Evolutionary conservation across 768 basidiomycete species (phyloP).

Genomic region (Boletus eberwhitei): DNA sequence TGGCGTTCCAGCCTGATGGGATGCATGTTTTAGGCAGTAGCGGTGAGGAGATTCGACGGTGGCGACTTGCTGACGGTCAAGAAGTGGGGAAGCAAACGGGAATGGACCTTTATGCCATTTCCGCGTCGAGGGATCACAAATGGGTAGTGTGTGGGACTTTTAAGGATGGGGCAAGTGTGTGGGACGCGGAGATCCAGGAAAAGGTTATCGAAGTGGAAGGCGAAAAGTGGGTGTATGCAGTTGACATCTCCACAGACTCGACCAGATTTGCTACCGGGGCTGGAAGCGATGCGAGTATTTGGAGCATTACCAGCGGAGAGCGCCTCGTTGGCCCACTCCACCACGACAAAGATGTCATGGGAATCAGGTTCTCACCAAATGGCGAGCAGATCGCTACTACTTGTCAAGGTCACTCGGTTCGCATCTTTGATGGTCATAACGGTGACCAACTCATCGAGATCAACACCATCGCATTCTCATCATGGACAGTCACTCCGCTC

Average conservation of each 20-base stretch:
- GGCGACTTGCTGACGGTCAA: background rate
- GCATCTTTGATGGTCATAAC: background rate
- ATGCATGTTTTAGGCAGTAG: too few relatives aligned
- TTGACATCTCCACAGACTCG: too few relatives aligned
- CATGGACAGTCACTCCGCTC: background rate
- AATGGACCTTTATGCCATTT: background rate
- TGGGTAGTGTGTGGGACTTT: too few relatives aligned
- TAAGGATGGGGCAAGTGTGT: too few relatives aligned
- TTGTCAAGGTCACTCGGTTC: rapidly evolving
- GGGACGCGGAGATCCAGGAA: too few relatives aligned
- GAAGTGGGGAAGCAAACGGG: background rate
- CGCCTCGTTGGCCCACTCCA: background rate
- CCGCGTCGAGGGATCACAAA: too few relatives aligned
- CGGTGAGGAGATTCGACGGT: too few relatives aligned
- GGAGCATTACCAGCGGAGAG: background rate
- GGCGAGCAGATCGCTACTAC: too few relatives aligned
- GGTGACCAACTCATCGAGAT: background rate
- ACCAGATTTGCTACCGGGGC: background rate
- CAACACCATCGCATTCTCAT: too few relatives aligned
- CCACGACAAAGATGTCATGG: rapidly evolving
- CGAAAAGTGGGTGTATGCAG: too few relatives aligned
- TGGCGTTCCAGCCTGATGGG: too few relatives aligned
- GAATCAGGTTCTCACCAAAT: background rate
- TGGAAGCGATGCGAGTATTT: background rate
- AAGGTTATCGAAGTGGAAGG: too few relatives aligned